phyloP scores from a whole-genome alignment of 2,329 filamentous ascomycete genomes.

The Neocucurbitaria cava region DNA sequence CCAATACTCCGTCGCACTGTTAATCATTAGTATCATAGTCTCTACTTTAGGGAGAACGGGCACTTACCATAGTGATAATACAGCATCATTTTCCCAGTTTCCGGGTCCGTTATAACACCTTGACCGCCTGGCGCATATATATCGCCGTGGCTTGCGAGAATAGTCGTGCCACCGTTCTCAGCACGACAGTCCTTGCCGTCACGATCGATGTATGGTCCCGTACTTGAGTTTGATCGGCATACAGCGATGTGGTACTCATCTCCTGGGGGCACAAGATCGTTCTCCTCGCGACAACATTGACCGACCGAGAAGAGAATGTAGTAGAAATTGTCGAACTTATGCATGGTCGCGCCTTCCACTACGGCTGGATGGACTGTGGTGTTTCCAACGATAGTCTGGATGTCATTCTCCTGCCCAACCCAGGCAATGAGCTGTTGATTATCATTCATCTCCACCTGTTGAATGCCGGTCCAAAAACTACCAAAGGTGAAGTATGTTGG shows the following conservation, averaged over 20 bases:
- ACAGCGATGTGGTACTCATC: conserved; percentile 69
- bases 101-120: conserved; percentile 29
- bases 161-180: conserved; percentile 63
- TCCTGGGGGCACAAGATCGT: conserved; percentile 56
- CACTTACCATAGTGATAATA: conserved; percentile 45
- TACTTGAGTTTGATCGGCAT: conserved; percentile 61
- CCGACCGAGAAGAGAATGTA: conserved; percentile 69
- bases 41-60: not conserved
- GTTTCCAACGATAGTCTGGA: conserved; percentile 29
- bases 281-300: conserved; percentile 64
- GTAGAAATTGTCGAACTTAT: conserved; percentile 59
- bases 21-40: not conserved
- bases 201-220: conserved; percentile 56
- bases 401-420: conserved; percentile 4
- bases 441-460: conserved; percentile 60
- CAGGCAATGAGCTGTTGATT: conserved; percentile 12
- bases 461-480: conserved; percentile 71
- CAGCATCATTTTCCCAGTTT: conserved; percentile 24
- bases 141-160: conserved; percentile 63
- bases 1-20: conserved; percentile 33
- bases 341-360: conserved; percentile 62
- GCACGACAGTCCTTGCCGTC: conserved; percentile 50
- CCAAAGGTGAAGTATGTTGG: conserved; percentile 65
- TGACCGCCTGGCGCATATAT: conserved; percentile 46
- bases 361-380: conserved; percentile 26